These are phyloP conservation scores for Adenanthera pavonina DNA, from an alignment of 306 rosid genomes.

Conservation along the genomic window DNA sequence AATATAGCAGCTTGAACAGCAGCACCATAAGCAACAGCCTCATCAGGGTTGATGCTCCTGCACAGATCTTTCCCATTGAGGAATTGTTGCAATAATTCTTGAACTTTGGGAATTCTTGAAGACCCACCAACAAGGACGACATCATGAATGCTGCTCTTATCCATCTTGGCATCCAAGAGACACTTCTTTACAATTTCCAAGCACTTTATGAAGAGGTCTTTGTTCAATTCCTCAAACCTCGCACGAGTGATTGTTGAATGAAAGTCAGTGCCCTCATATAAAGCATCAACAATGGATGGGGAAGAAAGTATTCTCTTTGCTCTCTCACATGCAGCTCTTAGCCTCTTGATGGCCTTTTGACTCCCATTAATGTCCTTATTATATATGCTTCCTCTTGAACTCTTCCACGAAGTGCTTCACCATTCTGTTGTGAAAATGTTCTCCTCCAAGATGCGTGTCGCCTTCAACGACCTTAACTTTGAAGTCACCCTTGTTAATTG, in stretches of 20 bases:
- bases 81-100: conserved; percentile 71
- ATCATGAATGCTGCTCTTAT: conserved; percentile 61
- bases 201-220: conserved; percentile 75
- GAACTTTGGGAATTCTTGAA: conserved; percentile 76
- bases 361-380: conserved; percentile 68
- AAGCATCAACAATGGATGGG: conserved; percentile 69
- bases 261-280: conserved; percentile 67
- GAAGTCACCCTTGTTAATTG: background rate
- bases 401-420: background rate
- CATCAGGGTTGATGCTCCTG: conserved; percentile 76
- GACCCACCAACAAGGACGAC: conserved; percentile 80
- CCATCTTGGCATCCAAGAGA: conserved; percentile 76
- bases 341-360: conserved; percentile 64
- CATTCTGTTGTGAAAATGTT: background rate
- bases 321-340: conserved; percentile 73
- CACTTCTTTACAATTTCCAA: conserved; percentile 82
- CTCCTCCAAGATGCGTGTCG: conserved; percentile 36
- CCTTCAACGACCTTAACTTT: background rate
- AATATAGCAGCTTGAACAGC: conserved; percentile 76
- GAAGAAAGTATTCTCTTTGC: conserved; percentile 67
- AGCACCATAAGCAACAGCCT: conserved; percentile 82
- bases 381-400: conserved; percentile 49
- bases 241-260: conserved; percentile 73
- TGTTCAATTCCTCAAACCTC: conserved; percentile 72
- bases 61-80: conserved; percentile 77